Percentiles rank a stretch among this genome's conserved stretches.
phyloP scores from a whole-genome alignment of 2,329 filamentous ascomycete genomes.

The Microsporum canis region DNA sequence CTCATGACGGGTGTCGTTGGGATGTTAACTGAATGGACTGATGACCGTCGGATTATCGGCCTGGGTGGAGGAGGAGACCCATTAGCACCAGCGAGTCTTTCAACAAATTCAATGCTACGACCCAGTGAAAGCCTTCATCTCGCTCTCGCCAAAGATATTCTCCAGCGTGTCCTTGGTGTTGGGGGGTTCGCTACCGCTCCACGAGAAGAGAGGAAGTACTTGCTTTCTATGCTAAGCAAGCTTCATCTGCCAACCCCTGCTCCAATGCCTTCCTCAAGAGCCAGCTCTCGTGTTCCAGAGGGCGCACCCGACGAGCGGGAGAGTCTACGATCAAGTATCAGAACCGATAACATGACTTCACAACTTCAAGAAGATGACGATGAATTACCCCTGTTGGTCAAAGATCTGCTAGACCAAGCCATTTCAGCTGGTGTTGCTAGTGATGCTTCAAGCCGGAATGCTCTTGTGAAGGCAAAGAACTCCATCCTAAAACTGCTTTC shows the following conservation, averaged over 20 bases:
- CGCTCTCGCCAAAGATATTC: slow-evolving; percentile 61
- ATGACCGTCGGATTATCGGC: slow-evolving; percentile 66
- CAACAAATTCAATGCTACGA: slow-evolving; percentile 27
- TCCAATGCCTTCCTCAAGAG: slow-evolving; percentile 48
- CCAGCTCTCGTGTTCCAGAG: slow-evolving; percentile 35
- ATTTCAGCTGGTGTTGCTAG: slow-evolving; percentile 37
- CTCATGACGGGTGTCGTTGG: slow-evolving; percentile 68
- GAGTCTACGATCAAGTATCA: slow-evolving; percentile 42
- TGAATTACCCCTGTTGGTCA: slow-evolving; percentile 43
- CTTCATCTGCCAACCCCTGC: slow-evolving; percentile 61
- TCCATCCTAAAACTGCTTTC: slow-evolving; percentile 32
- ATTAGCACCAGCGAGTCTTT: slow-evolving; percentile 44
- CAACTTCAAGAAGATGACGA: slow-evolving; percentile 40
- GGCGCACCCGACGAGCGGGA: slow-evolving; percentile 49
- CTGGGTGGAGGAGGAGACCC: slow-evolving; percentile 41
- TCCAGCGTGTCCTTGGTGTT: slow-evolving; percentile 57
- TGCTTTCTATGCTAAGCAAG: slow-evolving; percentile 69
- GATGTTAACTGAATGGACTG: slow-evolving; percentile 81
- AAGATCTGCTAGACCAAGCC: slow-evolving; percentile 47
- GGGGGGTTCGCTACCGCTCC: slow-evolving; percentile 26
- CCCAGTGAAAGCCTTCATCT: slow-evolving; percentile 70
- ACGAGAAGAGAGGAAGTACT: slow-evolving; percentile 72
- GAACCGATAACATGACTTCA: slow-evolving; percentile 27
- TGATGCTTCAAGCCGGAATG: slow-evolving; percentile 35
- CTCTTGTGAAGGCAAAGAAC: slow-evolving; percentile 38